These are phyloP conservation scores for Fonsecaea nubica DNA, from an alignment of 2,329 filamentous ascomycete genomes.

Conservation along the genomic window DNA sequence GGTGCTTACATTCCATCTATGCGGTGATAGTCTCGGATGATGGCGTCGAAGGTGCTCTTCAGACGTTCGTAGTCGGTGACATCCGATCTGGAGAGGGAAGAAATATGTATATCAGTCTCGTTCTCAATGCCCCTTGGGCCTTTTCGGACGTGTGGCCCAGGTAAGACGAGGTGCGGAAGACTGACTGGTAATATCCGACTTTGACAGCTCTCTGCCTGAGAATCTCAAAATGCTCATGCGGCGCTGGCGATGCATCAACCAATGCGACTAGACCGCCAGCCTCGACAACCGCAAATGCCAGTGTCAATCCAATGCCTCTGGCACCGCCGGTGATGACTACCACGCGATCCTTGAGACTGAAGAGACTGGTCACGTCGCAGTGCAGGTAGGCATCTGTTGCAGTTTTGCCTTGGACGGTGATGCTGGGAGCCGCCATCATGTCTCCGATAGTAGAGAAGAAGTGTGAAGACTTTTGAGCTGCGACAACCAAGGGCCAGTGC, in stretches of 20 bases:
- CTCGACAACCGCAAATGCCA: slow-evolving; percentile 49
- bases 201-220: slow-evolving; percentile 43
- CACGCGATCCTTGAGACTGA: slow-evolving; percentile 43
- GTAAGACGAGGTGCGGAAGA: neutral
- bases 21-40: slow-evolving; percentile 51
- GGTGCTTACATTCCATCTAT: slow-evolving; percentile 45
- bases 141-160: neutral
- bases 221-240: slow-evolving; percentile 39
- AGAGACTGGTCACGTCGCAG: slow-evolving; percentile 39
- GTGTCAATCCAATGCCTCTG: slow-evolving; percentile 48
- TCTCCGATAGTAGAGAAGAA: neutral
- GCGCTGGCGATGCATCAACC: slow-evolving; percentile 44
- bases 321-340: slow-evolving; percentile 43
- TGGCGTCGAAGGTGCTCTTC: slow-evolving; percentile 43
- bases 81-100: slow-evolving; percentile 36
- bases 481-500: neutral
- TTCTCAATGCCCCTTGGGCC: neutral
- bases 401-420: neutral
- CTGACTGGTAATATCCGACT: slow-evolving; percentile 44
- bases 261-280: slow-evolving; percentile 49
- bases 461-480: neutral
- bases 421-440: neutral
- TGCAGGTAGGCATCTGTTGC: slow-evolving; percentile 23
- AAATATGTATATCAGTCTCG: neutral
- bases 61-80: slow-evolving; percentile 45